Evolutionary conservation across 345 rosid genomes (phyloP).

Genomic region (Crucihimalaya himalaica): DNA sequence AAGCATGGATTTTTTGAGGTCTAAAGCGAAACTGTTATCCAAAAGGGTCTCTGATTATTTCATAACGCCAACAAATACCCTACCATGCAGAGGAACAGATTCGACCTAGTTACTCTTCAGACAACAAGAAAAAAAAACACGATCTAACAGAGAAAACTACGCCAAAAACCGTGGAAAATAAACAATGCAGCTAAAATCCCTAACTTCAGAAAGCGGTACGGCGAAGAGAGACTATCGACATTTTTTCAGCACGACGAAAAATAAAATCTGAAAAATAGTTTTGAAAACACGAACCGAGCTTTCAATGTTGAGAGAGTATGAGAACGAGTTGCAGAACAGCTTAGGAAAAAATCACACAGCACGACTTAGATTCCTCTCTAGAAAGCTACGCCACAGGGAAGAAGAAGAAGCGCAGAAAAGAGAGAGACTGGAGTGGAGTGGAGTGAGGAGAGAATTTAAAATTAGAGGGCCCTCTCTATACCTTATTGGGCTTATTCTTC

Average conservation of each 20-base stretch:
- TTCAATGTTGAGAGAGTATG: neutral
- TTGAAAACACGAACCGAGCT: neutral
- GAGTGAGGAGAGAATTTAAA: neutral
- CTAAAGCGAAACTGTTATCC: neutral
- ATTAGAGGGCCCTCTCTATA: neutral
- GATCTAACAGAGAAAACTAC: neutral
- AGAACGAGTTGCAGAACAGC: neutral
- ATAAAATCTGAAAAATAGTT: neutral
- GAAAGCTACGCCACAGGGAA: slow-evolving; percentile 22
- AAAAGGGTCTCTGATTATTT: neutral
- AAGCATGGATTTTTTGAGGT: neutral
- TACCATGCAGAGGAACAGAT: slow-evolving; percentile 30
- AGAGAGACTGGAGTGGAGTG: neutral
- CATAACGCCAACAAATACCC: slow-evolving; percentile 27
- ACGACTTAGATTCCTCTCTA: slow-evolving; percentile 16
- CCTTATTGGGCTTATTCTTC: slow-evolving; percentile 10
- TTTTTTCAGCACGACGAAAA: neutral
- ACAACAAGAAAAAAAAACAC: slow-evolving; percentile 1
- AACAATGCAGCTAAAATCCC: slow-evolving; percentile 26
- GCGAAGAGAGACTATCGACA: neutral
- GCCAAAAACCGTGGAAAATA: neutral
- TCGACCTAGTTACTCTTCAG: slow-evolving; percentile 3
- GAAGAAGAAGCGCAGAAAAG: slow-evolving; percentile 10
- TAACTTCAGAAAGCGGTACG: neutral
- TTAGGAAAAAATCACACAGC: neutral